Evolutionary conservation across 495 filamentous ascomycete species (phyloP), one percentile per base, ranked within the genome.

Genomic region (Xylaria castorea): DNA sequence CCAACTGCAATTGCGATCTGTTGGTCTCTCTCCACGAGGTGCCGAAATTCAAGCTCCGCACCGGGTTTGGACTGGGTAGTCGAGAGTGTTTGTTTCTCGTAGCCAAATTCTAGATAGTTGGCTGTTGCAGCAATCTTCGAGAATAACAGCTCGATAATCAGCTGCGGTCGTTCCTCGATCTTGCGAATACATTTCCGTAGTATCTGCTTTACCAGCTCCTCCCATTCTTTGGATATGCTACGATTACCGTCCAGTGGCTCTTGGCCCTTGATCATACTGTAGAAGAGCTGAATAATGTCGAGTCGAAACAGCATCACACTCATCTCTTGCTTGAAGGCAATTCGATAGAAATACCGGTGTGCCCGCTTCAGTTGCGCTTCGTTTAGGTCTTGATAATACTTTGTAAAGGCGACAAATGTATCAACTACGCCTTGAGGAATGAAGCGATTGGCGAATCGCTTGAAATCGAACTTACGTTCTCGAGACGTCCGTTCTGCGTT

Each of bases 391-490:
- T 86, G 86, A 78, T 97, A 98, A 80, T 87, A 96, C 61, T 86
- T 87, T 6, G 91, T 90, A 73, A 98, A 94, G 9, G 87, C 80
- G 48, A 98, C 87, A 75, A 96, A 99, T 0, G 96, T 97, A 76
- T 98, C 91, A 63, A 98, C 89, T 66, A 93, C 95, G 60, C 87
- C 89, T 77, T 98, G 94, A 9, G 89, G 91, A 71, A 92, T 87
- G 77, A 98, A 97, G 70, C 92, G 92, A 60, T 87, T 83, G 22
- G 91, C 83, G 74, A 98, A 98, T 4, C 92, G 90, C 40, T 84
- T 89, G 80, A 98, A 99, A 81, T 98, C 94, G 78, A 99, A 99
- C 73, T 94, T 96, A 22, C 96, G 88, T 79, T 99, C 97, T 57
- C 87, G 89, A 73, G 89, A 89, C 0, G 89, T 89, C 66, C 87